phyloP scores from a whole-genome alignment of 352 stramenopile genomes.

The Blastocystis sp. region DNA sequence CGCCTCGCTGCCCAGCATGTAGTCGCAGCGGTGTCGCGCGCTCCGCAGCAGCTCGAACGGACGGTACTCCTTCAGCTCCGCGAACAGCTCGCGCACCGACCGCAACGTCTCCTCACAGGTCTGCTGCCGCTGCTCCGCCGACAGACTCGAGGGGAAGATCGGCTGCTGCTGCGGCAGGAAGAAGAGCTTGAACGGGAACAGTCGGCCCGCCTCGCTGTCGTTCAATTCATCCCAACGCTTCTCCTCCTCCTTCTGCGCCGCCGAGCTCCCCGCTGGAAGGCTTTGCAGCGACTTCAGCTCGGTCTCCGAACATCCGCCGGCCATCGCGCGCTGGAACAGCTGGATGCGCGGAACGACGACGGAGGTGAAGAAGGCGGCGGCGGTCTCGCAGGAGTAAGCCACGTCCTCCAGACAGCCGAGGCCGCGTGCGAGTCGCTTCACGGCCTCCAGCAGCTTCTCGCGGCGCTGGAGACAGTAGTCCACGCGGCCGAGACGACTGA shows the following conservation, averaged over 20 bases:
- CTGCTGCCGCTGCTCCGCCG: neutral
- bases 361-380: conserved; percentile 81
- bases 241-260: neutral
- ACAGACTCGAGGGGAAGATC: neutral
- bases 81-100: conserved; percentile 77
- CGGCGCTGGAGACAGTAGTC: conserved; percentile 69
- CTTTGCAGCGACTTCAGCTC: neutral
- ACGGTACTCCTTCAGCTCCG: conserved; percentile 79
- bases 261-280: neutral
- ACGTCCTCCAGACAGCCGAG: conserved; percentile 69
- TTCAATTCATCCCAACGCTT: neutral
- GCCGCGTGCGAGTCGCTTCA: conserved; percentile 78
- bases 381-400: conserved; percentile 88
- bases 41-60: conserved; percentile 85
- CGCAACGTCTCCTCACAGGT: conserved; percentile 62
- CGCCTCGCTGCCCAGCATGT: conserved; percentile 85
- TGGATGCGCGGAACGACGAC: conserved; percentile 75
- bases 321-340: conserved; percentile 58
- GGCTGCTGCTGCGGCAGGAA: conserved; percentile 59
- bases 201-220: conserved; percentile 47
- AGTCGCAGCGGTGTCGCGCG: conserved; percentile 75
- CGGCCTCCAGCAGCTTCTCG: conserved; percentile 75
- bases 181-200: conserved; percentile 68
- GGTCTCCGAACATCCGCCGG: neutral
- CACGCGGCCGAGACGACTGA: conserved; percentile 80